These are phyloP conservation scores for Conringia planisiliqua DNA, from an alignment of 345 rosid species.

Conservation along the genomic window DNA sequence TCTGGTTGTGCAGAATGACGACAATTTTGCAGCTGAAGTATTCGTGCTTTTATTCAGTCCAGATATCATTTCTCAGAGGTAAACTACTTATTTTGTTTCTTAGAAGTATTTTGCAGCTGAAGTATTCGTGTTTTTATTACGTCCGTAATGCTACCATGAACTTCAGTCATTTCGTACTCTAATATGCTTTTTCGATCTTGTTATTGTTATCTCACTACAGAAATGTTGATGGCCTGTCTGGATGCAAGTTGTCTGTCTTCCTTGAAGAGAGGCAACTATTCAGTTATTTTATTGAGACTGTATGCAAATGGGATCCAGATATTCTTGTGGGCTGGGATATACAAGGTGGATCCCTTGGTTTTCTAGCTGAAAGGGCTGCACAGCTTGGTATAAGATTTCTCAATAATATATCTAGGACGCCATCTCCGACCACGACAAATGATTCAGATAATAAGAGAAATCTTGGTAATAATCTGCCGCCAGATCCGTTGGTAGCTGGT, in stretches of 20 bases:
- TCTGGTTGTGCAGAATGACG: constrained; percentile 69
- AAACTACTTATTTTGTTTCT: constrained; percentile 14
- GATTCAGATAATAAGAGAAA: constrained; percentile 39
- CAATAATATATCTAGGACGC: constrained; percentile 70
- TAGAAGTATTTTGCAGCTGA: constrained; percentile 2
- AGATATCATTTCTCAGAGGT: constrained; percentile 50
- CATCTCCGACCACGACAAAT: constrained; percentile 39
- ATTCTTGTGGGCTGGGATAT: constrained; percentile 90
- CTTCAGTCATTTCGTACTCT: not conserved
- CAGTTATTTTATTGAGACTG: constrained; percentile 46
- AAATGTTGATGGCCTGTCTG: constrained; percentile 68
- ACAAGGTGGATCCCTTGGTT: constrained; percentile 91
- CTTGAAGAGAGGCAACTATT: constrained; percentile 65
- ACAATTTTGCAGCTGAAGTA: constrained; percentile 42
- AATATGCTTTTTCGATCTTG: constrained; percentile 11
- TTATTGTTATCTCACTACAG: constrained; percentile 39
- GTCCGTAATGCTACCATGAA: not conserved
- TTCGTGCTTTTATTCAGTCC: constrained; percentile 55
- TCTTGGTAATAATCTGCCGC: constrained; percentile 32
- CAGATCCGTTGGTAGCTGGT: constrained; percentile 43
- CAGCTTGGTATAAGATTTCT: constrained; percentile 85
- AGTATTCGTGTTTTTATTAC: not conserved
- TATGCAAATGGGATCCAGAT: constrained; percentile 74
- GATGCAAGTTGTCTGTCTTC: constrained; percentile 51
- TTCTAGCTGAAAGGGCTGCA: constrained; percentile 94